Percentiles rank a stretch among this genome's conserved stretches.
Conservation (phyloP, 345 rosid species). For the Aquilaria sinensis region DNA sequence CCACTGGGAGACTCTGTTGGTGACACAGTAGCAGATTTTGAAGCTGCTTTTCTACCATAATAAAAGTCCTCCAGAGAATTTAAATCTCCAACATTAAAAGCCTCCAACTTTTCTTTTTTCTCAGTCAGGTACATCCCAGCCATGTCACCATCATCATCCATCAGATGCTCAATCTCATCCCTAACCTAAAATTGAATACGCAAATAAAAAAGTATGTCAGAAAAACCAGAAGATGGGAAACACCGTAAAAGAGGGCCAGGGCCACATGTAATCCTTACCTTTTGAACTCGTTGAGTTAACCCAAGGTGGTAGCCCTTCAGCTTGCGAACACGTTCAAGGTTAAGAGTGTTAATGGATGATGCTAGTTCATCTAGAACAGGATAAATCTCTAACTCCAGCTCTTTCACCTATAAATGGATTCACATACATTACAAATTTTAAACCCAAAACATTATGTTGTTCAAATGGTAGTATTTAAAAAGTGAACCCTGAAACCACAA, state of each 20-base stretch:
- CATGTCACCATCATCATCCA: conserved; percentile 99
- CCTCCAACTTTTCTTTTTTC: conserved; percentile 71
- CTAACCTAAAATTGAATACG: conserved; percentile 52
- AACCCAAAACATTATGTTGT: no score
- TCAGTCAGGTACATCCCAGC: conserved; percentile 98
- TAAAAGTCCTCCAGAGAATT: conserved; percentile 30
- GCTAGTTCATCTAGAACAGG: conserved; percentile 90
- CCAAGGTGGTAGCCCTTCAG: conserved; percentile 89
- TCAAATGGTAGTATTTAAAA: no score
- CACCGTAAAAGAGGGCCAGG: conserved; percentile 3
- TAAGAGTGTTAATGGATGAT: conserved; percentile 71
- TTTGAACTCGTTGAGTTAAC: conserved; percentile 90
- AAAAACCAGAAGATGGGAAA: conserved; percentile 2
- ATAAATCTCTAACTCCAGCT: conserved; percentile 80
- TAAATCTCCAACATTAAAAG: conserved; percentile 41
- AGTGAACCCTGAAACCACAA: no score
- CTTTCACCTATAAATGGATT: conserved; percentile 53
- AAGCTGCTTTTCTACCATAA: conserved; percentile 25
- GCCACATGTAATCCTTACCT: conserved; percentile 38
- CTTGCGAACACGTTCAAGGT: conserved; percentile 84
- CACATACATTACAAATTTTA: no score
- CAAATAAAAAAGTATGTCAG: conserved; percentile 17
- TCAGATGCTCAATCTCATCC: conserved; percentile 92
- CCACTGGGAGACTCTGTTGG: conserved; percentile 58
- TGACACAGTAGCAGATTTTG: conserved; percentile 86